These are phyloP conservation scores for Potentilla sterilis DNA, from an alignment of 306 rosid genomes.

Conservation along the genomic window DNA sequence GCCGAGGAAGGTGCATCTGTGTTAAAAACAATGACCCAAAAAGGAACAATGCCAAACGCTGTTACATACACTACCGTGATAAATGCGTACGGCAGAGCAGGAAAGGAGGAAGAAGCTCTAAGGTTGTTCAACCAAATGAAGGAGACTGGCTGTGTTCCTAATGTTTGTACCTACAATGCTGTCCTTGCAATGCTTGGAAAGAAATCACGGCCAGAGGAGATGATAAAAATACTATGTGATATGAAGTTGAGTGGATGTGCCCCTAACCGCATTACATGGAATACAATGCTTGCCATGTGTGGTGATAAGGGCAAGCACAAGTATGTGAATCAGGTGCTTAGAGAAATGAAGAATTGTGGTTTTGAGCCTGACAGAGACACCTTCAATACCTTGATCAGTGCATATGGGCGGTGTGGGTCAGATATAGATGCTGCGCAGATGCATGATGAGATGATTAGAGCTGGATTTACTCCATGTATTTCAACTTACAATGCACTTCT, in stretches of 20 bases:
- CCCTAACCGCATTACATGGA: slow-evolving; percentile 86
- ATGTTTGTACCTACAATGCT: slow-evolving; percentile 72
- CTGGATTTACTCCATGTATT: slow-evolving; percentile 76
- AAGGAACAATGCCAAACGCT: slow-evolving; percentile 82
- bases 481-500: slow-evolving; percentile 86
- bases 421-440: slow-evolving; percentile 68
- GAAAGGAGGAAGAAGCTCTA: slow-evolving; percentile 72
- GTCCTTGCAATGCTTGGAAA: slow-evolving; percentile 79
- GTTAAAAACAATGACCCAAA: slow-evolving; percentile 65
- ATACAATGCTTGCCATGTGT: slow-evolving; percentile 87
- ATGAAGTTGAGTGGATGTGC: slow-evolving; percentile 82
- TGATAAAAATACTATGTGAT: slow-evolving; percentile 68
- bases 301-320: slow-evolving; percentile 74
- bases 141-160: slow-evolving; percentile 83
- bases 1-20: slow-evolving; percentile 75
- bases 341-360: slow-evolving; percentile 89
- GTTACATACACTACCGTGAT: slow-evolving; percentile 85
- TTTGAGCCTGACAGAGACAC: slow-evolving; percentile 97
- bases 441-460: slow-evolving; percentile 77
- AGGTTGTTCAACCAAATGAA: slow-evolving; percentile 74
- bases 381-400: slow-evolving; percentile 83
- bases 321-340: slow-evolving; percentile 60
- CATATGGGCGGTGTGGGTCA: slow-evolving; percentile 90
- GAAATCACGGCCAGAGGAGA: slow-evolving; percentile 61
- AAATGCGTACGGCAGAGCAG: slow-evolving; percentile 78